phyloP scores from a whole-genome alignment of 2,329 filamentous ascomycete species.

The Aspergillus eucalypticola region DNA sequence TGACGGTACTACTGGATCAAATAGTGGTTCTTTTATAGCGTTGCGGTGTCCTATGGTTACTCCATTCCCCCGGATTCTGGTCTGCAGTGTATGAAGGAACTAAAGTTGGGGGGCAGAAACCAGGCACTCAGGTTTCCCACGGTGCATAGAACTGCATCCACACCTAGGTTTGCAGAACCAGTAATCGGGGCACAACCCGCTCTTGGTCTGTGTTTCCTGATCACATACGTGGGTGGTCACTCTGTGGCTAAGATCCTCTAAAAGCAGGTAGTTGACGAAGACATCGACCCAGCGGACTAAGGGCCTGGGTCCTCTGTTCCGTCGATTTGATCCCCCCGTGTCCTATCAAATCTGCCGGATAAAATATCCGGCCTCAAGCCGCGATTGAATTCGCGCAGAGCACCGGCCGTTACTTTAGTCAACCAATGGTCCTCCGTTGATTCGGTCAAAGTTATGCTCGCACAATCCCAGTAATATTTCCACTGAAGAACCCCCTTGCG shows the following conservation, averaged over 20 bases:
- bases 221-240: background rate
- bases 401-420: slow-evolving; percentile 1
- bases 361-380: slow-evolving; percentile 8
- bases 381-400: slow-evolving; percentile 16
- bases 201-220: background rate
- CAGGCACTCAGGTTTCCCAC: background rate
- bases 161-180: background rate
- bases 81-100: background rate
- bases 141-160: background rate
- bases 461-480: background rate
- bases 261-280: background rate
- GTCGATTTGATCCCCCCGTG: background rate
- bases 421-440: background rate
- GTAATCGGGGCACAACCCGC: background rate
- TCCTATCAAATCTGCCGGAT: slow-evolving; percentile 14
- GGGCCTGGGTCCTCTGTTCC: slow-evolving; percentile 3
- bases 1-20: background rate
- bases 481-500: background rate
- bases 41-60: background rate
- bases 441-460: background rate
- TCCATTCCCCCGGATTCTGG: too few species aligned
- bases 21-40: background rate
- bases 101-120: background rate
- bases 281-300: slow-evolving; percentile 3
- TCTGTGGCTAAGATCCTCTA: background rate